Evolutionary conservation across 352 stramenopile species (phyloP).

Genomic region (Phytophthora nicotianae): DNA sequence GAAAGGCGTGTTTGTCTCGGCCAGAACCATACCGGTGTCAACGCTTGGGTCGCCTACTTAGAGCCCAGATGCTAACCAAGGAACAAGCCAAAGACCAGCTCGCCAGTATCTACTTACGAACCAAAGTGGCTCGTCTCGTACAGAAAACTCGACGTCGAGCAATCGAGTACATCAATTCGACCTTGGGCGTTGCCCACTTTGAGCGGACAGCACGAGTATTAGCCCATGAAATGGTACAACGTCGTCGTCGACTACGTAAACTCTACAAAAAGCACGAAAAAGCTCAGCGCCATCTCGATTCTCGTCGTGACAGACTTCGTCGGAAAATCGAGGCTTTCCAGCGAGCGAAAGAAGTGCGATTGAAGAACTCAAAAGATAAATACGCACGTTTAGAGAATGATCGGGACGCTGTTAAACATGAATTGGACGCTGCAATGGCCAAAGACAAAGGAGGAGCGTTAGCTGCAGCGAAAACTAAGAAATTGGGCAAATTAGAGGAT

Average conservation of each 20-base stretch:
- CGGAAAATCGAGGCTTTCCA: conserved; percentile 46
- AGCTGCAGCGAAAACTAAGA: conserved; percentile 28
- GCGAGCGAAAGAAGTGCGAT: conserved; percentile 37
- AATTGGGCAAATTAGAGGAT: conserved; percentile 31
- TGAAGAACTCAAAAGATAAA: conserved; percentile 43
- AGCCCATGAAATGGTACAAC: conserved; percentile 32
- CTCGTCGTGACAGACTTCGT: conserved; percentile 38
- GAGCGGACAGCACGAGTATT: conserved; percentile 41
- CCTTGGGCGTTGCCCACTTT: conserved; percentile 52
- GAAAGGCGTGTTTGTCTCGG: conserved; percentile 53
- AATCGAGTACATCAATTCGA: conserved; percentile 68
- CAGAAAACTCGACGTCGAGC: conserved; percentile 63
- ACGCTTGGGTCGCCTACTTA: conserved; percentile 50
- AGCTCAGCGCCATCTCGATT: conserved; percentile 23
- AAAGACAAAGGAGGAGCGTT: conserved; percentile 25
- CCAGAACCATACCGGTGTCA: conserved; percentile 50
- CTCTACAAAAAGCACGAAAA: conserved; percentile 42
- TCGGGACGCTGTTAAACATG: conserved; percentile 19
- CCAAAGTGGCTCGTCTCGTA: conserved; percentile 55
- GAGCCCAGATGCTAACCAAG: conserved; percentile 65
- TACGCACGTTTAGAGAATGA: conserved; percentile 32
- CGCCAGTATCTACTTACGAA: conserved; percentile 53
- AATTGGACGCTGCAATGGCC: conserved; percentile 14
- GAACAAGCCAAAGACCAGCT: conserved; percentile 74
- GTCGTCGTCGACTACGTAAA: conserved; percentile 48